phyloP scores from a whole-genome alignment of 2,329 filamentous ascomycete genomes.

The Paracoccidioides brasiliensis region DNA sequence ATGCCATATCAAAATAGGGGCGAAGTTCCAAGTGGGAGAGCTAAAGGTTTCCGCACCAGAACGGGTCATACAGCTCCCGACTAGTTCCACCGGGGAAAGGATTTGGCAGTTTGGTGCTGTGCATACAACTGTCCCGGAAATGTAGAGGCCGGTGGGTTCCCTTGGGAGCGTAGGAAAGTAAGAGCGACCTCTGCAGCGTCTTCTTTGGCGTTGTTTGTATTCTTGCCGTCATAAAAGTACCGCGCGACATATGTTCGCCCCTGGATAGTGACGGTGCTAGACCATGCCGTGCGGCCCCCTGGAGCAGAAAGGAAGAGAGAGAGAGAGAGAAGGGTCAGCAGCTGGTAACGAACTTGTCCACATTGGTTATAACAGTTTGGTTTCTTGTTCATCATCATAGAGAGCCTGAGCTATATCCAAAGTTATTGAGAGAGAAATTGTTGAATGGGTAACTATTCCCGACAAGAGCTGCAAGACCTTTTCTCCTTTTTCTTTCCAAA shows the following conservation, averaged over 20 bases:
- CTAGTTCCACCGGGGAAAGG: neutral
- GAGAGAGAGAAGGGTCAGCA: conserved; percentile 11
- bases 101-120: neutral
- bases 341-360: neutral
- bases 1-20: neutral
- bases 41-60: neutral
- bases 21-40: neutral
- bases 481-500: neutral
- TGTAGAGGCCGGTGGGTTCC: neutral
- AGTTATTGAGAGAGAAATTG: neutral
- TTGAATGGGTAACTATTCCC: neutral
- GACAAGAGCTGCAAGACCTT: neutral
- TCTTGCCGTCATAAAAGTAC: conserved; percentile 85
- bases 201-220: conserved; percentile 75
- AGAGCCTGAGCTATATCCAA: neutral
- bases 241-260: conserved; percentile 55
- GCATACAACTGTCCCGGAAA: neutral
- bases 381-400: neutral
- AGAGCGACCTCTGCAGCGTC: conserved; percentile 75
- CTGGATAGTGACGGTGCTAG: conserved; percentile 61
- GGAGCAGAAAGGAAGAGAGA: conserved; percentile 15
- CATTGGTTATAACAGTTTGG: neutral
- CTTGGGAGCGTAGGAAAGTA: conserved; percentile 15
- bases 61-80: neutral
- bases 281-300: conserved; percentile 90